Percentiles rank a stretch among this genome's conserved stretches.
Conservation (phyloP, 768 basidiomycete species). For the Hygrophorus pudorinus region DNA sequence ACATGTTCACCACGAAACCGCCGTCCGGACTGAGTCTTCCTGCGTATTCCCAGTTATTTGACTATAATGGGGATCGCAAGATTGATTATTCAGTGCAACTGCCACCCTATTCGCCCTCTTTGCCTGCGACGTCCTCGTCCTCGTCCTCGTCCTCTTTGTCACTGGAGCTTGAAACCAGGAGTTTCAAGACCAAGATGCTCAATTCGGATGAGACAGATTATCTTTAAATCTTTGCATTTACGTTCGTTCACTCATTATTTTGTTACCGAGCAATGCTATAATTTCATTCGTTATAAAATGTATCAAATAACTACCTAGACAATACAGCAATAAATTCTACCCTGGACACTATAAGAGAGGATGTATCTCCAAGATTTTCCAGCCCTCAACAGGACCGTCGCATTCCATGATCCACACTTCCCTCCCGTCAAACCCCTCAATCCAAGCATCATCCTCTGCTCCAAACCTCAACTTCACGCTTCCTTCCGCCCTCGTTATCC, state of each 20-base stretch:
- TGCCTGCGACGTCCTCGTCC: not conserved
- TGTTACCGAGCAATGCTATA: too few relatives aligned
- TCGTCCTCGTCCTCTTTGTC: too few relatives aligned
- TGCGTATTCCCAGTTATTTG: constrained; percentile 70
- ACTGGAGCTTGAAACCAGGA: too few relatives aligned
- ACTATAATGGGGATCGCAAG: constrained; percentile 63
- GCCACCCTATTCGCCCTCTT: constrained; percentile 48
- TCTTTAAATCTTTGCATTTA: too few relatives aligned
- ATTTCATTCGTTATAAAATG: too few relatives aligned
- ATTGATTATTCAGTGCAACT: constrained; percentile 55
- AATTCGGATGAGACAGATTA: too few relatives aligned
- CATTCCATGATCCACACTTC: constrained; percentile 57
- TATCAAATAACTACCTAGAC: too few relatives aligned
- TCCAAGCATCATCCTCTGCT: constrained; percentile 18
- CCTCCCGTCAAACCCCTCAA: constrained; percentile 31
- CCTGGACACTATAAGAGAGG: not conserved
- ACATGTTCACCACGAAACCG: not conserved
- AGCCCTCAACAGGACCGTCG: constrained; percentile 48
- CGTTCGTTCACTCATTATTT: too few relatives aligned
- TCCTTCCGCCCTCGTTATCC: constrained; percentile 16
- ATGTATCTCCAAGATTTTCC: constrained; percentile 37
- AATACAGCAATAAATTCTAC: not conserved
- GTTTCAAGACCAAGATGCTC: not conserved
- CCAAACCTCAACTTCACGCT: constrained; percentile 25
- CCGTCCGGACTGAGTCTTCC: constrained; percentile 35